These are phyloP conservation scores for Linderina pennispora DNA, from an alignment of 192 early-diverging fungal species.

Conservation along the genomic window DNA sequence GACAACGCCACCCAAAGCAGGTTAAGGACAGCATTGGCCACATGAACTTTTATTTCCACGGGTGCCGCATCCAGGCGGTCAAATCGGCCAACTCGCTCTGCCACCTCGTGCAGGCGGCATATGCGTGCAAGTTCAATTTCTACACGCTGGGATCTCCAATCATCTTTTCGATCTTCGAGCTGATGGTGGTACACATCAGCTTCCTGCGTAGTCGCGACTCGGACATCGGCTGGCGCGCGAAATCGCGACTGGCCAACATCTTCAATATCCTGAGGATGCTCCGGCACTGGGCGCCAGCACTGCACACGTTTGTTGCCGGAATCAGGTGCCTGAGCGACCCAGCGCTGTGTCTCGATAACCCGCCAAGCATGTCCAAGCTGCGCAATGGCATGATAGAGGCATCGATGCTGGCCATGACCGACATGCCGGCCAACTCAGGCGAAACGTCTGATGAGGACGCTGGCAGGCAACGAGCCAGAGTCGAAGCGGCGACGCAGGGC, in stretches of 20 bases:
- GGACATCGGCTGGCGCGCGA: conserved; percentile 23
- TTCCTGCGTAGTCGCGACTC: conserved; percentile 25
- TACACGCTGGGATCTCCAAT: conserved; percentile 32
- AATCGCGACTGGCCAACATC: conserved; percentile 27
- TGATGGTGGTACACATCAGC: conserved; percentile 18
- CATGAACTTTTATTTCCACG: conserved; percentile 40
- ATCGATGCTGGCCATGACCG: conserved; percentile 19
- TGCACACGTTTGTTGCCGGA: conserved; percentile 30
- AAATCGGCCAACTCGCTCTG: conserved; percentile 32
- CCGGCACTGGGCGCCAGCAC: conserved; percentile 32
- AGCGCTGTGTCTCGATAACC: conserved; percentile 20
- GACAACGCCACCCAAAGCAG: conserved; percentile 4
- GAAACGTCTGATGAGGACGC: conserved; percentile 1
- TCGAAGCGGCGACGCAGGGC: conserved; percentile 31
- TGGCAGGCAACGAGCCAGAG: conserved; percentile 2
- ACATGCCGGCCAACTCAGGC: conserved; percentile 8
- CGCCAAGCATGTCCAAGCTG: conserved; percentile 8
- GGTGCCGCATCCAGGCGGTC: conserved; percentile 31
- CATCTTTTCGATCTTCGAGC: conserved; percentile 25
- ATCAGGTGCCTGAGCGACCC: conserved; percentile 31
- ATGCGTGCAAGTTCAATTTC: conserved; percentile 32
- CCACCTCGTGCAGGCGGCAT: conserved; percentile 21
- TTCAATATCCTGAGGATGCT: conserved; percentile 35
- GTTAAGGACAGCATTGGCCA: conserved; percentile 19
- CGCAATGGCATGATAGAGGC: conserved; percentile 14